Evolutionary conservation across 768 basidiomycete genomes (phyloP).

Genomic region (Boletus tomentosulus): DNA sequence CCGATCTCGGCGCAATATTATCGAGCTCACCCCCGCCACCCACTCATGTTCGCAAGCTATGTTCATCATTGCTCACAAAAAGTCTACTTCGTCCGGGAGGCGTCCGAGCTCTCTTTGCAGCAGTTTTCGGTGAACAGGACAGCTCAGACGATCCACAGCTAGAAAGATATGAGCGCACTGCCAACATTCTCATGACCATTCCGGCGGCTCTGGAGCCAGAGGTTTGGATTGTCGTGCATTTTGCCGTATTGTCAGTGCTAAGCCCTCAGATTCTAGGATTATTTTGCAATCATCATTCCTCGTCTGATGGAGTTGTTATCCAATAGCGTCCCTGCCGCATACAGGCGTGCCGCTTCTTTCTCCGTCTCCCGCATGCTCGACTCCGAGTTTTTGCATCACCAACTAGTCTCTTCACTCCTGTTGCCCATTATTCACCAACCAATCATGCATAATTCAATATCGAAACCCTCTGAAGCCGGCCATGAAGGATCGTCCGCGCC

Average conservation of each 20-base stretch:
- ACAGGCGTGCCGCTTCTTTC: constrained; percentile 64
- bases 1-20: constrained; percentile 59
- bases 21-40: constrained; percentile 40
- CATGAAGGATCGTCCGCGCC: neutral
- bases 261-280: constrained; percentile 43
- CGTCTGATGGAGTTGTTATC: constrained; percentile 50
- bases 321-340: constrained; percentile 31
- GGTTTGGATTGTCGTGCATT: constrained; percentile 36
- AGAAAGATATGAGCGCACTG: constrained; percentile 71
- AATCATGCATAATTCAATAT: constrained; percentile 30
- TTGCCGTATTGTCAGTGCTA: constrained; percentile 1
- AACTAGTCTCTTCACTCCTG: constrained; percentile 30
- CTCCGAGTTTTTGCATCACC: constrained; percentile 21
- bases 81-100: constrained; percentile 72
- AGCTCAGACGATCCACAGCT: constrained; percentile 47
- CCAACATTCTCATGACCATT: constrained; percentile 57
- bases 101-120: constrained; percentile 61
- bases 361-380: constrained; percentile 62
- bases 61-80: constrained; percentile 59
- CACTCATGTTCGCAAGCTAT: constrained; percentile 53
- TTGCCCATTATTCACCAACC: constrained; percentile 52
- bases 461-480: neutral
- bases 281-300: constrained; percentile 53
- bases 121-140: constrained; percentile 65
- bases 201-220: constrained; percentile 53